Evolutionary conservation across 352 stramenopile genomes (phyloP).

Genomic region (Pythium rishiriense): DNA sequence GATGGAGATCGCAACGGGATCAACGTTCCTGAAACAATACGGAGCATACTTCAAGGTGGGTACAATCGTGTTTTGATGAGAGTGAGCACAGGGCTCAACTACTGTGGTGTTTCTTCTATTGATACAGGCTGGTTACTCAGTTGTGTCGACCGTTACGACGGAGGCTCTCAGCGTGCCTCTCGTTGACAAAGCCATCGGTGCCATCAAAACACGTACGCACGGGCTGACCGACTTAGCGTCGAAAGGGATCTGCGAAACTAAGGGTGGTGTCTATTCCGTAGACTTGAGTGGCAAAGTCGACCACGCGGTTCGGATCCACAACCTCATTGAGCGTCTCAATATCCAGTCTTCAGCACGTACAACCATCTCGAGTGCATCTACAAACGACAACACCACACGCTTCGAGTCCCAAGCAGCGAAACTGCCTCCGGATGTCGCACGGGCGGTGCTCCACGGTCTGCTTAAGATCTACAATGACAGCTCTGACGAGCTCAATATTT

Average conservation of each 20-base stretch:
- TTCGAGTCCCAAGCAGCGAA: neutral
- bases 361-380: neutral
- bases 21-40: constrained; percentile 3
- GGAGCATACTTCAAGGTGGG: constrained; percentile 7
- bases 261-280: too few species aligned
- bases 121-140: constrained; percentile 1
- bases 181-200: too few species aligned
- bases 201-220: too few species aligned
- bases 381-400: accelerated
- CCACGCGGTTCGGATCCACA: too few species aligned
- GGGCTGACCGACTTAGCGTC: too few species aligned
- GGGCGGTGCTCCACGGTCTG: constrained; percentile 4
- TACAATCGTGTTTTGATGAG: neutral
- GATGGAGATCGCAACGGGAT: constrained; percentile 15
- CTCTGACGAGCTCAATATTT: constrained; percentile 15
- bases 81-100: too few species aligned
- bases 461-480: constrained; percentile 13
- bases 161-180: too few species aligned
- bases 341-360: too few species aligned
- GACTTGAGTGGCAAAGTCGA: too few species aligned
- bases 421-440: neutral
- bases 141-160: neutral
- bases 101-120: too few species aligned
- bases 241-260: too few species aligned
- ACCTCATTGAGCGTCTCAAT: too few species aligned